Base-by-base conservation (phyloP, 2,329 filamentous ascomycete species). In the Colletotrichum sp. region DNA sequence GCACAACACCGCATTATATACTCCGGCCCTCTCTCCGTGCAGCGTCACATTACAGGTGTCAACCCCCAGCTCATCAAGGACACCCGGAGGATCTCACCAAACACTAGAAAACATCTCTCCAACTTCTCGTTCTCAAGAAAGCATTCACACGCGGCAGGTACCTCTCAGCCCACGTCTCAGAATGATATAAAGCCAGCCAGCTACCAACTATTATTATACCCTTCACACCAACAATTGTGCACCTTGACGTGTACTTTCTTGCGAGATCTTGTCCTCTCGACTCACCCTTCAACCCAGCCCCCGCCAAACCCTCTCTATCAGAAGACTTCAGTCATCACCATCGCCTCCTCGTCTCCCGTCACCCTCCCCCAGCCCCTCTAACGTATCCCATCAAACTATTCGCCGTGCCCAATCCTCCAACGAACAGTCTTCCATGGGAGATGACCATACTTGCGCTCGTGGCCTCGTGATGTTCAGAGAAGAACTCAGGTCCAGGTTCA, bases 111-210 rank as follows among this genome's bases (percentile, higher is more conserved):
- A 2, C 39, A n/a, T 15, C 2, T 10, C 0, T 5, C 8, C 18
- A 44, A 6, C 0, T 3, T 7, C 18, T 6, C 8, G 2, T 49
- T 52, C 6, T 21, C 10, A 5, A 52, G n/a, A 2, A 52, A 52
- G 0, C 10, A 4, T 2, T 0, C 0, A 21, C n/a, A 21, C 10
- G 2, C 44, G n/a, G 1, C 44, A 52, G n/a, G 1, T 0, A 52
- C 0, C 0, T 0, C 44, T 3, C 6, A 52, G 8, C n/a, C n/a
- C 44, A 21, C 4, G 3, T 52, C n/a, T 13, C 10, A 52, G 1
- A 0, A 8, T 4, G 44, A 4, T 21, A 52, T 13, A 52, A 52
- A 52, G 1, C n/a, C 44, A 7, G n/a, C n/a, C 4, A 4, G n/a
- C n/a, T 2, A 4, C 2, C n/a, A 2, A 21, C 3, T 4, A 21